phyloP scores from a whole-genome alignment of 306 rosid species.

The Lathyrus sativus region DNA sequence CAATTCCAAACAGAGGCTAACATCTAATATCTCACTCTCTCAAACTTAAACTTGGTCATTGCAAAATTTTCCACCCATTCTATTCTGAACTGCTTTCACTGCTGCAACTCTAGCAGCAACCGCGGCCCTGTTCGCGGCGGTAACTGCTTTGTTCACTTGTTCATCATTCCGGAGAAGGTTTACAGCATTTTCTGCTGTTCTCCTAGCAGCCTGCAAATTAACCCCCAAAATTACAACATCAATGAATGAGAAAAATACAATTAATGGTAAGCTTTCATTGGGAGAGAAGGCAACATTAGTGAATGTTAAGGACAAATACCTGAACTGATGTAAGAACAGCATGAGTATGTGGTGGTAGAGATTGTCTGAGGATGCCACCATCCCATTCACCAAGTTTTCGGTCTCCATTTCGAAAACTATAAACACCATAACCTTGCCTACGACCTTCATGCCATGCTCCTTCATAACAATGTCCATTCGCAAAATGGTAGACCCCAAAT shows the following conservation, averaged over 20 bases:
- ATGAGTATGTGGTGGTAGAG: slow-evolving; percentile 57
- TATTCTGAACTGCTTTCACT: slow-evolving; percentile 84
- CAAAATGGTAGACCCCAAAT: slow-evolving; percentile 91
- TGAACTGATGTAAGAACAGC: slow-evolving; percentile 63
- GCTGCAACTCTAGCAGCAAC: slow-evolving; percentile 96
- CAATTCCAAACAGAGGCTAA: slow-evolving; percentile 48
- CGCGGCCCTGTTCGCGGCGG: slow-evolving; percentile 82
- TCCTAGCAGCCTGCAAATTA: slow-evolving; percentile 70
- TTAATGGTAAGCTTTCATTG: too few species aligned
- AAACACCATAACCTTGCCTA: slow-evolving; percentile 80
- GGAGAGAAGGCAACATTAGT: neutral
- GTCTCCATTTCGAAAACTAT: slow-evolving; percentile 69
- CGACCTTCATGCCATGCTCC: slow-evolving; percentile 99
- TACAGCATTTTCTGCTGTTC: slow-evolving; percentile 66
- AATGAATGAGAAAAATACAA: neutral
- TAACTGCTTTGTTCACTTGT: slow-evolving; percentile 67
- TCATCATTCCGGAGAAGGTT: slow-evolving; percentile 63
- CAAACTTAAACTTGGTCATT: slow-evolving; percentile 51
- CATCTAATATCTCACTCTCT: slow-evolving; percentile 30
- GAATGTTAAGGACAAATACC: slow-evolving; percentile 46
- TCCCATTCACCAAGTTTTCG: slow-evolving; percentile 89
- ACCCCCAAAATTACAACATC: neutral
- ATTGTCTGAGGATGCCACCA: slow-evolving; percentile 72
- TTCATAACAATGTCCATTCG: slow-evolving; percentile 90
- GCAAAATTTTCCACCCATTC: slow-evolving; percentile 81